Evolutionary conservation across 2,329 filamentous ascomycete genomes (phyloP).

Genomic region (Penicillium polonicum): DNA sequence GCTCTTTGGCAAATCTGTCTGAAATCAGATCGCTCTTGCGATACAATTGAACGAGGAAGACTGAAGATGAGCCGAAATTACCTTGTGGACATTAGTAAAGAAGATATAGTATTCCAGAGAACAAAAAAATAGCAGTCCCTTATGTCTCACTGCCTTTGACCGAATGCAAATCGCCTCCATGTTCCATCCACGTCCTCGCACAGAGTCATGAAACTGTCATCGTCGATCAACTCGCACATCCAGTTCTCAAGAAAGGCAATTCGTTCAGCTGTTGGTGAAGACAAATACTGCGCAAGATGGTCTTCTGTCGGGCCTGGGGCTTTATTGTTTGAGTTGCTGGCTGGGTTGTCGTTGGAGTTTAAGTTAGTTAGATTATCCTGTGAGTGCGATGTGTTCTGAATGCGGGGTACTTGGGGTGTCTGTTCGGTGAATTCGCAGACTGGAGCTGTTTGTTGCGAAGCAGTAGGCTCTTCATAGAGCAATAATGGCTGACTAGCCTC

Average conservation of each 20-base stretch:
- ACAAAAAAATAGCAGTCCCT: not conserved
- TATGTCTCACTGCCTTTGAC: constrained; percentile 20
- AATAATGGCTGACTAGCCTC: not conserved
- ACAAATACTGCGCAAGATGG: constrained; percentile 35
- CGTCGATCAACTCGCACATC: constrained; percentile 44
- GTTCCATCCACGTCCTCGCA: constrained; percentile 43
- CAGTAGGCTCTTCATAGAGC: not conserved
- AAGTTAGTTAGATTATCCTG: not conserved
- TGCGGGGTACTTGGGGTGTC: not conserved
- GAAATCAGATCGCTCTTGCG: not conserved
- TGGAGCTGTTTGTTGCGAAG: not conserved
- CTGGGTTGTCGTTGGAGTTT: too few relatives aligned
- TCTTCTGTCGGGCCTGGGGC: constrained; percentile 6
- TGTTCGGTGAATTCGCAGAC: not conserved
- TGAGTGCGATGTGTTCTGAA: not conserved
- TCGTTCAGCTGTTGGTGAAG: constrained; percentile 33
- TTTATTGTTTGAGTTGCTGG: not conserved
- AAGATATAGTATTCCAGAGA: not conserved
- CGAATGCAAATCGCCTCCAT: constrained; percentile 44
- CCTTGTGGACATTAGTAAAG: not conserved
- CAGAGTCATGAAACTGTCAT: constrained; percentile 41
- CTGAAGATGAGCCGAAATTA: not conserved
- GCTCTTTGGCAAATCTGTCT: not conserved
- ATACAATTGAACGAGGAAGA: not conserved
- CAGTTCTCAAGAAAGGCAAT: constrained; percentile 38